These are phyloP conservation scores for Paraglomus occultum DNA, from an alignment of 192 early-diverging fungal genomes.

Conservation along the genomic window DNA sequence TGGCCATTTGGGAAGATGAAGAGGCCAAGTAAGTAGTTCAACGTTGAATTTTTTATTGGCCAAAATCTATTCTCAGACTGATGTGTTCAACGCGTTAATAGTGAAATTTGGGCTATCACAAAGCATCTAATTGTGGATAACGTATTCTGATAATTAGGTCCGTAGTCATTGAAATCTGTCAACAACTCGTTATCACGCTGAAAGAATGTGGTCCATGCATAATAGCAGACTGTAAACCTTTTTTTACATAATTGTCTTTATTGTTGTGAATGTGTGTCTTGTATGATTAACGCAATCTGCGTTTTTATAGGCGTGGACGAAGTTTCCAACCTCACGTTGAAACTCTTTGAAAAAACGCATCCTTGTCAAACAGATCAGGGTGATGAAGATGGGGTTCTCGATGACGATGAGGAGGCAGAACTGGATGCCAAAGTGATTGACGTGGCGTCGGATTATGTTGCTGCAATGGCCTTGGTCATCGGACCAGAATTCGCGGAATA, in stretches of 20 bases:
- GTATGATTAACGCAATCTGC: constrained; percentile 13
- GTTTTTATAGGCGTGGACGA: constrained; percentile 6
- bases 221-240: constrained; percentile 49
- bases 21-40: constrained; percentile 60
- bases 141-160: constrained; percentile 54
- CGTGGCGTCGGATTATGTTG: constrained; percentile 79
- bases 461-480: constrained; percentile 68
- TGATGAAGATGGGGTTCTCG: constrained; percentile 61
- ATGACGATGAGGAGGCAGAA: constrained; percentile 85
- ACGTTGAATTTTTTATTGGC: not conserved
- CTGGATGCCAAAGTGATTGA: constrained; percentile 78
- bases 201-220: constrained; percentile 73
- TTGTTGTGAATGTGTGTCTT: not conserved
- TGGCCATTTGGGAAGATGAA: constrained; percentile 76
- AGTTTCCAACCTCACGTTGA: constrained; percentile 25
- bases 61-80: not conserved
- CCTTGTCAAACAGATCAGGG: constrained; percentile 70
- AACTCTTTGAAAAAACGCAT: constrained; percentile 72
- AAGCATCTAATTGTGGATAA: constrained; percentile 33
- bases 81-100: not conserved
- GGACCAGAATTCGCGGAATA: constrained; percentile 72
- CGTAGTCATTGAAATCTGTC: constrained; percentile 79
- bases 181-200: constrained; percentile 67
- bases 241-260: not conserved
- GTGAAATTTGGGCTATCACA: not conserved